A percentile compares a stretch with the other conserved stretches of the same genome.
Conservation (phyloP, 495 filamentous ascomycete genomes). For the Hypoxylon subgilvum region DNA sequence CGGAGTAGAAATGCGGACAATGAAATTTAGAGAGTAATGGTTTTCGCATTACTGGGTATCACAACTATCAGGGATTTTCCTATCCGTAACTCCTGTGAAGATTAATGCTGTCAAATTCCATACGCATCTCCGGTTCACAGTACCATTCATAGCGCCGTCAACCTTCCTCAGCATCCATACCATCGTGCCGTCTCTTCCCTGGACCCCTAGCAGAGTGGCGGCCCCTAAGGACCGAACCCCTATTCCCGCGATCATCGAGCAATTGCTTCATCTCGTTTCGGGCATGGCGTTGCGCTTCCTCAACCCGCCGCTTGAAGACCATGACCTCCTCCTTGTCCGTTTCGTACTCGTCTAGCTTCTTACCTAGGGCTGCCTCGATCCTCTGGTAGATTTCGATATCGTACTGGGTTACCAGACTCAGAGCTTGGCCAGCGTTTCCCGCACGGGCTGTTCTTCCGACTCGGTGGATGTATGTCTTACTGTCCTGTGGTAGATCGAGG, state of each 20-base stretch:
- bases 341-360: conserved; percentile 72
- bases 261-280: conserved; percentile 81
- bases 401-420: conserved; percentile 87
- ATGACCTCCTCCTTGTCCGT: conserved; percentile 83
- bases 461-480: conserved; percentile 92
- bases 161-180: conserved; percentile 86
- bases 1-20: no score
- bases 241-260: conserved; percentile 76
- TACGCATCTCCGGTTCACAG: no score
- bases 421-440: conserved; percentile 81
- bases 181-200: conserved; percentile 69
- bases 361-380: conserved; percentile 82
- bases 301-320: conserved; percentile 77
- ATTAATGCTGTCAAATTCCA: no score
- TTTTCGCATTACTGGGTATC: conserved; percentile 17
- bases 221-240: conserved; percentile 64
- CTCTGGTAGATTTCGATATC: conserved; percentile 85
- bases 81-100: no score
- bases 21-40: no score
- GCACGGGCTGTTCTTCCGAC: conserved; percentile 93
- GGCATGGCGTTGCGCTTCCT: conserved; percentile 83
- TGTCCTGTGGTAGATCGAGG: conserved; percentile 77
- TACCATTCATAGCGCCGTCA: conserved; percentile 37
- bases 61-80: conserved; percentile 1
- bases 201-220: conserved; percentile 47